Base-by-base conservation (phyloP, 176 grass and related monocot species). In the Neostapfia colusana region DNA sequence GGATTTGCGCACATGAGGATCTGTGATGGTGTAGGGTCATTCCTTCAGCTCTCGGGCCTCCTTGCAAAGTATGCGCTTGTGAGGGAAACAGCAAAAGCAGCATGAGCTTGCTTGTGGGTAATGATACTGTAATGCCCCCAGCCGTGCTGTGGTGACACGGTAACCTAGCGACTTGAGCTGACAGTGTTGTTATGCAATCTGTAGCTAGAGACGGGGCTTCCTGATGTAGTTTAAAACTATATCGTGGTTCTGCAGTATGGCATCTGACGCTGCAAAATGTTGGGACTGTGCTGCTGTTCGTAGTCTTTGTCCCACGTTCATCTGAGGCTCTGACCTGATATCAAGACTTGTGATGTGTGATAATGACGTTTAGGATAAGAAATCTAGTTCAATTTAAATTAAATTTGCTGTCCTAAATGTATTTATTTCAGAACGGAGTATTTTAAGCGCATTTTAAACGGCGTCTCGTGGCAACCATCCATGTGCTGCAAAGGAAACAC, bases 1-100 rank as follows among this genome's bases (percentile, higher is more conserved):
- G 96, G 92, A 89, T 99, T 99, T 92, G 96, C 92, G 0, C 96
- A 92, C 83, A 99, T 95, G 96, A 92, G 89, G 87, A 99, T 95
- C 69, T 99, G 92, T 65, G 96, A 99, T 87, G 96, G 92, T 46
- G 96, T 99, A 37, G 92, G 92, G 20, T 95, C 96, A 24, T 89
- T 86, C 61, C 95, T 99, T 75, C 96, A 95, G 81, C 85, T 99
- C 70, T 99, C 89, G 53, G 96, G 92, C 41, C 91, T 99, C 42
- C 83, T 95, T 86, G 96, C 96, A 0, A 99, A 99, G 81, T 89
- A 87, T 84, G 79, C 92, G 2, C 74, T 90, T 70, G 96, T 82
- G 23, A 90, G 85, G 63, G 91, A 95, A 86, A 90, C 83, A 20
- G 81, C 90, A 26, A 95, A 92, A 79, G 89, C 87, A 3, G 39